Percentiles rank a stretch among this genome's conserved stretches.
These are phyloP conservation scores for Cladosporium sp. DNA, from an alignment of 2,329 filamentous ascomycete species.

Conservation along the genomic window DNA sequence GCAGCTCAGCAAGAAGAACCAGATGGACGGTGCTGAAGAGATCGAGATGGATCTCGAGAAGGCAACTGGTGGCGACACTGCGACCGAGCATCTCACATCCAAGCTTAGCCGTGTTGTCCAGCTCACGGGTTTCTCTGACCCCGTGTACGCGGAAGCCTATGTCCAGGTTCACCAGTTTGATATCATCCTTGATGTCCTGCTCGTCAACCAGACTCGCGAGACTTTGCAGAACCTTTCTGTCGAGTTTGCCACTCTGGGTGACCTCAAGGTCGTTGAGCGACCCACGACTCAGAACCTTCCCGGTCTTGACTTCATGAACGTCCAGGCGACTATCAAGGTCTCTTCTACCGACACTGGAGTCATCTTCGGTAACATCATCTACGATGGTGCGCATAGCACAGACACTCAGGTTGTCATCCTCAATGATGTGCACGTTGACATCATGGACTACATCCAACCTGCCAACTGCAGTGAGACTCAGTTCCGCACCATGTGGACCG, in stretches of 20 bases:
- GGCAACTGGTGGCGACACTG: conserved; percentile 84
- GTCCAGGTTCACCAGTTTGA: conserved; percentile 99
- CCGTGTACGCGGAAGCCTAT: conserved; percentile 98
- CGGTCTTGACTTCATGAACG: conserved; percentile 94
- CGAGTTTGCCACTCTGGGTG: conserved; percentile 95
- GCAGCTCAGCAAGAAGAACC: conserved; percentile 88
- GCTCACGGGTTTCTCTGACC: conserved; percentile 94
- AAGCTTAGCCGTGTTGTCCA: conserved; percentile 96
- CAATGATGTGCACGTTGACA: conserved; percentile 96
- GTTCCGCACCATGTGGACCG: conserved; percentile 99
- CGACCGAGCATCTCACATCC: conserved; percentile 79
- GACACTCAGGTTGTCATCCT: conserved; percentile 96
- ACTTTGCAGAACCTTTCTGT: conserved; percentile 96
- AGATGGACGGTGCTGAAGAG: conserved; percentile 73
- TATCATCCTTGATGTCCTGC: conserved; percentile 89
- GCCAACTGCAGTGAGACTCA: conserved; percentile 95
- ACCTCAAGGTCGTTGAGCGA: conserved; percentile 95
- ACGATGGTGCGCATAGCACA: conserved; percentile 86
- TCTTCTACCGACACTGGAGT: conserved; percentile 97
- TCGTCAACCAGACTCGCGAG: conserved; percentile 96
- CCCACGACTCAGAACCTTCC: conserved; percentile 94
- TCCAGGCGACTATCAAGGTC: conserved; percentile 98
- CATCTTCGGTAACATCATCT: conserved; percentile 97
- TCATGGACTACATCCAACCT: conserved; percentile 99
- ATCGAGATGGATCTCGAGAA: conserved; percentile 87